Conservation (phyloP, 495 filamentous ascomycete species). For the Trichocladium uniseriatum region DNA sequence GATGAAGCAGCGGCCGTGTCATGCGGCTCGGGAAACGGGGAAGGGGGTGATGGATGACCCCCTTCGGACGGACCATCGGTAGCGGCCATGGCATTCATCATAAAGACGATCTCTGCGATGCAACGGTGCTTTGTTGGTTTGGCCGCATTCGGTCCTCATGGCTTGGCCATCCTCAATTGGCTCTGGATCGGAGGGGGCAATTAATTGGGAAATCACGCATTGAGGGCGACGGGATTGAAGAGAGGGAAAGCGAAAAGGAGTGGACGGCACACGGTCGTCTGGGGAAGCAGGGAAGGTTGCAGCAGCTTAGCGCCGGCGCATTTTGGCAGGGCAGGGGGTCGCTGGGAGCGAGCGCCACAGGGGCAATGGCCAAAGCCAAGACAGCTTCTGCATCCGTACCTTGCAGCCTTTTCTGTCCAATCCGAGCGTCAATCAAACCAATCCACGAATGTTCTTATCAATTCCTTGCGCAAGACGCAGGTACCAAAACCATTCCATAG, state of each 20-base stretch:
- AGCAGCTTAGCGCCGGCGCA: not conserved
- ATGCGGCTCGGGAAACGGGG: constrained; percentile 5
- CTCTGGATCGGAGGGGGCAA: constrained; percentile 5
- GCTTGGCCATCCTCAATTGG: constrained; percentile 6
- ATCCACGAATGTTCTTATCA: too few relatives aligned
- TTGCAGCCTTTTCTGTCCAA: not conserved
- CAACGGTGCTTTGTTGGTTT: constrained; percentile 1
- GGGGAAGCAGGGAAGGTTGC: not conserved
- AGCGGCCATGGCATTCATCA: constrained; percentile 23
- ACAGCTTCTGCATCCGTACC: too few relatives aligned
- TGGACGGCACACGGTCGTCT: not conserved
- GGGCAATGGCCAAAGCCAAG: too few relatives aligned
- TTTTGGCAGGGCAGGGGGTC: too few relatives aligned
- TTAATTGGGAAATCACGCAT: constrained; percentile 7
- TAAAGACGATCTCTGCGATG: not conserved
- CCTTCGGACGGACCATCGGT: constrained; percentile 5
- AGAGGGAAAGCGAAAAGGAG: constrained; percentile 3
- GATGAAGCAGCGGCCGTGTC: constrained; percentile 26
- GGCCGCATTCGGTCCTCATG: constrained; percentile 1
- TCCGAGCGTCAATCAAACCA: not conserved
- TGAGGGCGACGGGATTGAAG: not conserved
- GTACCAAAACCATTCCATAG: not conserved
- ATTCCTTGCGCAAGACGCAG: not conserved
- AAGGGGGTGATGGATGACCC: constrained; percentile 3
- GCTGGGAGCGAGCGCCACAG: too few relatives aligned